These are phyloP conservation scores for Dysphania ambrosioides DNA, from an alignment of 148 eudicot species.

Conservation along the genomic window DNA sequence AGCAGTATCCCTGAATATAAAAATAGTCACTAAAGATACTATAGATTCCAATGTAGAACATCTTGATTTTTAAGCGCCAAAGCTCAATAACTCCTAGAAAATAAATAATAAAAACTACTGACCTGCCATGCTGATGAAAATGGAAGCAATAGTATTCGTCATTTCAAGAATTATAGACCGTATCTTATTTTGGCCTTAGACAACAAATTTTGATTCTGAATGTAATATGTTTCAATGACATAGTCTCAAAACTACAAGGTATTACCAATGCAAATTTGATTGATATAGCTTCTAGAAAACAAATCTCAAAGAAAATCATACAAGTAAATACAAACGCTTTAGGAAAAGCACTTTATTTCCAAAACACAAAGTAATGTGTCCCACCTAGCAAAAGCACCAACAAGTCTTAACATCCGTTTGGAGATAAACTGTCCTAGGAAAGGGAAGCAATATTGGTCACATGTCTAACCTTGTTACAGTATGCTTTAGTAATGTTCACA, in stretches of 20 bases:
- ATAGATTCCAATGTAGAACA: not conserved
- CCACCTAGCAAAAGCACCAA: too few species aligned
- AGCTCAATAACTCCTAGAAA: slow-evolving; percentile 6
- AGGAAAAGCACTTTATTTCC: too few species aligned
- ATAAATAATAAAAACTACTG: not conserved
- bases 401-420: too few species aligned
- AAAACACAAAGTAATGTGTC: too few species aligned
- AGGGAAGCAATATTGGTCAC: too few species aligned
- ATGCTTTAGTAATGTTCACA: too few species aligned
- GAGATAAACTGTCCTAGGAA: too few species aligned
- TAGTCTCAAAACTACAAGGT: not conserved
- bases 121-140: not conserved
- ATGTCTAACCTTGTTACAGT: too few species aligned
- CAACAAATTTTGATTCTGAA: not conserved
- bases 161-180: not conserved
- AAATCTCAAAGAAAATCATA: too few species aligned
- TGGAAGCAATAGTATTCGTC: not conserved
- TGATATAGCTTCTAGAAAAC: not conserved
- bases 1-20: slow-evolving; percentile 52
- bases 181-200: not conserved
- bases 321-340: too few species aligned
- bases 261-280: not conserved
- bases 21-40: slow-evolving; percentile 1
- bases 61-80: not conserved
- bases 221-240: not conserved